phyloP scores from a whole-genome alignment of 495 filamentous ascomycete species.

The Xylaria castorea region DNA sequence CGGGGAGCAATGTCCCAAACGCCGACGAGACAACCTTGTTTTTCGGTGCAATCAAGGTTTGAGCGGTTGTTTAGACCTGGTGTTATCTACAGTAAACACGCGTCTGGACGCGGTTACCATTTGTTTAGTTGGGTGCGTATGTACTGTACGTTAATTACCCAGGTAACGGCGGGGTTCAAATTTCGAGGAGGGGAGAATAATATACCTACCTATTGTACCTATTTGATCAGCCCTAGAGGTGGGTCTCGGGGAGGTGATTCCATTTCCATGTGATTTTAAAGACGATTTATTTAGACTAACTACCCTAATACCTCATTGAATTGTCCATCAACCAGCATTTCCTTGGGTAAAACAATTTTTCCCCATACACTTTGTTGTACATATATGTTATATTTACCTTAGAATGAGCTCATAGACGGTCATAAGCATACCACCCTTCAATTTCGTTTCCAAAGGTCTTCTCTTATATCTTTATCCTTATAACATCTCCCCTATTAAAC shows the following conservation, averaged over 20 bases:
- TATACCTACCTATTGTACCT: no score
- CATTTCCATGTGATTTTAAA: background rate
- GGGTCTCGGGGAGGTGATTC: background rate
- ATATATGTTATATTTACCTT: no score
- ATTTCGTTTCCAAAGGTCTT: background rate
- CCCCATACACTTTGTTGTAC: no score
- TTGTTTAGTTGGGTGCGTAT: background rate
- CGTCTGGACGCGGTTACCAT: conserved; percentile 2
- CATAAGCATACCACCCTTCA: background rate
- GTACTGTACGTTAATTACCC: background rate
- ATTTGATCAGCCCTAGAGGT: conserved; percentile 11
- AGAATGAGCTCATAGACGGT: no score
- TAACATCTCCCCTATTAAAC: background rate
- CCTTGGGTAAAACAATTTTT: no score
- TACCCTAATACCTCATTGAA: background rate
- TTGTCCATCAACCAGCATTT: background rate
- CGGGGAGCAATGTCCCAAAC: background rate
- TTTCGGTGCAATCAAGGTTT: background rate
- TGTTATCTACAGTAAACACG: background rate
- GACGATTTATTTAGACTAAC: background rate
- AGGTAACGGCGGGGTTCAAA: background rate
- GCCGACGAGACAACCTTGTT: background rate
- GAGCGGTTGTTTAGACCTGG: background rate
- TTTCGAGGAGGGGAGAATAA: no score
- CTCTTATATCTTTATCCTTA: background rate